Conservation (phyloP, 129 eudicot species). For the Tagetes patula region DNA sequence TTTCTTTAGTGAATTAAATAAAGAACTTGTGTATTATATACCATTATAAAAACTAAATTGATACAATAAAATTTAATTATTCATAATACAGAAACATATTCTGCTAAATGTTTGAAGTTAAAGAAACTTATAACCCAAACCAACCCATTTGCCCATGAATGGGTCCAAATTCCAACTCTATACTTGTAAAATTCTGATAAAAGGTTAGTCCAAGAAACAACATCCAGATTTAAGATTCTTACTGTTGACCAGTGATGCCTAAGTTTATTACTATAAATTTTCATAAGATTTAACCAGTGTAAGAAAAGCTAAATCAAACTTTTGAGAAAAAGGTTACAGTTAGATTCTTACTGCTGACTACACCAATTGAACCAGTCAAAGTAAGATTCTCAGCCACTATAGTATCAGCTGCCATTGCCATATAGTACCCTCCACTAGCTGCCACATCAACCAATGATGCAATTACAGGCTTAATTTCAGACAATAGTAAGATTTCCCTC, state of each 20-base stretch:
- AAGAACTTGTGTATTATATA: background rate
- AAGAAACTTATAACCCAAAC: background rate
- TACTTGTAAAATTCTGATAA: too few species aligned
- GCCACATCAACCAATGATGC: conserved; percentile 96
- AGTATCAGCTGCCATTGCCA: conserved; percentile 86
- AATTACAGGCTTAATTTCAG: conserved; percentile 73
- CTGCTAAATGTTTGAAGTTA: too few species aligned
- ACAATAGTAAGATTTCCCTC: conserved; percentile 81
- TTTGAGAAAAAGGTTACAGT: background rate
- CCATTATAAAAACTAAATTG: background rate
- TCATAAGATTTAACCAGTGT: background rate
- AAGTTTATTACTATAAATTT: background rate
- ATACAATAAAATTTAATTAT: too few species aligned
- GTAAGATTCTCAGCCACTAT: conserved; percentile 87
- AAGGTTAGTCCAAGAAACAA: background rate
- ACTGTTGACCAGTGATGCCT: background rate
- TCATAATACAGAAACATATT: too few species aligned
- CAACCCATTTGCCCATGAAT: background rate
- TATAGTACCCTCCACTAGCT: conserved; percentile 96
- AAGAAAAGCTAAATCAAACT: background rate
- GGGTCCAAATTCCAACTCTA: background rate
- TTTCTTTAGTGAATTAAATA: background rate
- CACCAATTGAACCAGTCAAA: conserved; percentile 91
- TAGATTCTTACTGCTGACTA: conserved; percentile 48
- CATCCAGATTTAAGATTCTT: background rate